Conservation (phyloP, 441 rosid genomes). For the Flueggea neowawraea region DNA sequence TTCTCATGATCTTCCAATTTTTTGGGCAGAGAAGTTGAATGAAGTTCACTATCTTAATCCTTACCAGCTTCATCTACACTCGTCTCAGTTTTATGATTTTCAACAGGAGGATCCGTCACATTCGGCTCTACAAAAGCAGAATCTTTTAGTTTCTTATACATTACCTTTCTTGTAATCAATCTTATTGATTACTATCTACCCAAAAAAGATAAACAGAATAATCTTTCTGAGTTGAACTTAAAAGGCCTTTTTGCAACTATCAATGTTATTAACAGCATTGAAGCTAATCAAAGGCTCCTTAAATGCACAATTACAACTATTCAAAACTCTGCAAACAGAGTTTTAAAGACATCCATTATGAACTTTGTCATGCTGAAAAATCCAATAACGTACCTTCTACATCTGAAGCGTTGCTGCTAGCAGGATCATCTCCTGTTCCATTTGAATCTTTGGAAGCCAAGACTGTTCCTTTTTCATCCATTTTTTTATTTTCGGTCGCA, state of each 20-base stretch:
- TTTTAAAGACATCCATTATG: too few species aligned
- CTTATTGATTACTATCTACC: too few species aligned
- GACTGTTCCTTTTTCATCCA: slow-evolving; percentile 16
- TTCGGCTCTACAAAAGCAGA: slow-evolving; percentile 20
- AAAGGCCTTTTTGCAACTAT: background rate
- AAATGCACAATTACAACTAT: too few species aligned
- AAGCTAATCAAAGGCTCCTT: too few species aligned
- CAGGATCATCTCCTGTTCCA: slow-evolving; percentile 12
- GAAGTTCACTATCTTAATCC: background rate
- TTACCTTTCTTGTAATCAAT: background rate
- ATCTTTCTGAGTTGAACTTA: too few species aligned
- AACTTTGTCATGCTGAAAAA: too few species aligned
- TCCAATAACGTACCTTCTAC: slow-evolving; percentile 18
- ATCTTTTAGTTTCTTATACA: background rate
- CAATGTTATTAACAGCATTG: background rate
- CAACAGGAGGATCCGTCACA: slow-evolving; percentile 20
- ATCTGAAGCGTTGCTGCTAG: slow-evolving; percentile 4
- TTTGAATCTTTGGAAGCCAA: slow-evolving; percentile 19
- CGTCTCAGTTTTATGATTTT: slow-evolving; percentile 17
- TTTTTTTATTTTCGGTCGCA: slow-evolving; percentile 11
- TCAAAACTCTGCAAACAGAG: too few species aligned
- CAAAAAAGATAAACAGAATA: background rate
- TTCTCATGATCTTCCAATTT: slow-evolving; percentile 18
- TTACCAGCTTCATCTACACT: background rate
- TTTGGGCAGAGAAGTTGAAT: slow-evolving; percentile 1